Percentiles rank a stretch among this genome's conserved stretches.
These are phyloP conservation scores for Schizochytrium sp. DNA, from an alignment of 108 stramenopile species.

Conservation along the genomic window DNA sequence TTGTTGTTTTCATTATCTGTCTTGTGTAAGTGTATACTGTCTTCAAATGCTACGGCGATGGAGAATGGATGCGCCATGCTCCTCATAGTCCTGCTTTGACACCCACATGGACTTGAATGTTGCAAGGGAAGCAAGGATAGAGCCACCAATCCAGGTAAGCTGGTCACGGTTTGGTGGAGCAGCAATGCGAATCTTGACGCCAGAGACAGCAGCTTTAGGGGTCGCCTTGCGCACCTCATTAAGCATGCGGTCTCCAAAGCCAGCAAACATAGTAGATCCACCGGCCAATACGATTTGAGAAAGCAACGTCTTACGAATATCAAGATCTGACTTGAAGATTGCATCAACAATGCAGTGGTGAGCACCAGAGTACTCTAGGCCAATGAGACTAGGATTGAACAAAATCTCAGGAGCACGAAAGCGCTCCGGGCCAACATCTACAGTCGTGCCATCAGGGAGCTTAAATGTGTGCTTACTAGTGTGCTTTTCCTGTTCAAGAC, in stretches of 20 bases:
- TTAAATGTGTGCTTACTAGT: slow-evolving; percentile 74
- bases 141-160: slow-evolving; percentile 90
- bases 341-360: slow-evolving; percentile 85
- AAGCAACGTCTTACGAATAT: slow-evolving; percentile 89
- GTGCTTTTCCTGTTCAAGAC: slow-evolving; percentile 75
- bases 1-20: no score
- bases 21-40: no score
- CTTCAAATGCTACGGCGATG: slow-evolving; percentile 71
- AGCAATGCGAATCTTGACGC: slow-evolving; percentile 54
- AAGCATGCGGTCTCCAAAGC: slow-evolving; percentile 92
- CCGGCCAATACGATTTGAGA: slow-evolving; percentile 94
- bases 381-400: slow-evolving; percentile 91
- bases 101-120: slow-evolving; percentile 99
- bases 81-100: slow-evolving; percentile 89
- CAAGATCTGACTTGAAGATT: slow-evolving; percentile 90
- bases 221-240: slow-evolving; percentile 80
- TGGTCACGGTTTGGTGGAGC: slow-evolving; percentile 70
- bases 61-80: slow-evolving; percentile 82
- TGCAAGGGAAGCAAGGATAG: slow-evolving; percentile 94
- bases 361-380: slow-evolving; percentile 88
- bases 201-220: slow-evolving; percentile 56
- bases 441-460: slow-evolving; percentile 89
- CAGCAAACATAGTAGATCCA: slow-evolving; percentile 90
- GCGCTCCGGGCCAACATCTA: slow-evolving; percentile 85
- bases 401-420: slow-evolving; percentile 91